Base-by-base conservation (phyloP, 352 stramenopile species). In the Pythium volutum region DNA sequence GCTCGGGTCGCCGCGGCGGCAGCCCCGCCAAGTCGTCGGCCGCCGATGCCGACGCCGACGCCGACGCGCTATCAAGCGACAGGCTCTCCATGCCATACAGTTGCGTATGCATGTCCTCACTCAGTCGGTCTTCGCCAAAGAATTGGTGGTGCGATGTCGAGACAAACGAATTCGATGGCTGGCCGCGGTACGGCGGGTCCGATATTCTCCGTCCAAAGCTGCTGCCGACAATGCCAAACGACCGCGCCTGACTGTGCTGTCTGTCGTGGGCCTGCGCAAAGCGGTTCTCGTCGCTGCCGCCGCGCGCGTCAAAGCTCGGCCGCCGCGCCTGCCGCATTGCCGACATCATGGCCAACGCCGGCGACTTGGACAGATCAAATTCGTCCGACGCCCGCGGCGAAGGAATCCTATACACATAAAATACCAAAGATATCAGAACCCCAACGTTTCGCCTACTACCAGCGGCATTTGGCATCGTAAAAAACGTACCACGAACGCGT, bases 341-440 rank as follows among this genome's bases (percentile, higher is more conserved):
- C 18, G 78, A 87, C 76, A 90, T 88, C 25, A 79, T 73, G 11
- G 81, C 78, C 2, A 90, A 69, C 36, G 81, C 81, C 15, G 81
- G 81, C 14, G 73, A 85, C 52, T 87, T 88, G 31, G 81, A 90
- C 39, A 90, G 54, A 66, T 90, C 81, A 50, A 88, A 87, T 53
- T 88, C 81, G 34, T 87, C 73, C 18, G 74, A 59, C 23, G 73
- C 61, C n/a, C 67, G 73, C 4, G 69, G 59, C 15, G 69, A 77
- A n/a, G 64, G 59, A 41, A 58, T 47, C 20, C 38, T 47, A 54
- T 31, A 27, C 18, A 48, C 25, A 50, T 31, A 25, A 12, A 43
- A 60, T 26, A n/a, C n/a, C n/a, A n/a, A n/a, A n/a, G n/a, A n/a
- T n/a, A n/a, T n/a, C n/a, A n/a, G n/a, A n/a, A n/a, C n/a, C n/a